Percentiles rank a stretch among this genome's conserved stretches.
Conservation (phyloP, 2,329 filamentous ascomycete genomes). For the Penicillium sp. region DNA sequence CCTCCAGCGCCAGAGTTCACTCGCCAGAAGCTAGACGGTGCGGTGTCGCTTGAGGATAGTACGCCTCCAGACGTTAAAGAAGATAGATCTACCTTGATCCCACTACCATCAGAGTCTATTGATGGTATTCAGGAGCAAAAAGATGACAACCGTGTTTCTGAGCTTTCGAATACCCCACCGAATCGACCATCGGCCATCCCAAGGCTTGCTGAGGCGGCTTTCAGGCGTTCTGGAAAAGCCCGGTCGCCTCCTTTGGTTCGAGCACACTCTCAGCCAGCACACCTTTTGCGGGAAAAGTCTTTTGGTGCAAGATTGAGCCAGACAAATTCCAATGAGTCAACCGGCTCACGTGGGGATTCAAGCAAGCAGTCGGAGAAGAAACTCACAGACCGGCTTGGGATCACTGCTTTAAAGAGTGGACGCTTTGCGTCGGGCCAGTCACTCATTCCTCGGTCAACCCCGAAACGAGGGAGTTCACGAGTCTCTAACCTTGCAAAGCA, state of each 20-base stretch:
- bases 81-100: not conserved
- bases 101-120: conserved; percentile 11
- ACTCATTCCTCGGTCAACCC: conserved; percentile 80
- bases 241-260: conserved; percentile 45
- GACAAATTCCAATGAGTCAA: conserved; percentile 17
- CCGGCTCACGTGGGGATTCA: conserved; percentile 19
- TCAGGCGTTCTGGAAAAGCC: conserved; percentile 32
- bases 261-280: conserved; percentile 47
- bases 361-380: conserved; percentile 60
- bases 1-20: conserved; percentile 6
- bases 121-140: conserved; percentile 2
- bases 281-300: conserved; percentile 27
- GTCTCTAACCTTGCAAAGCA: conserved; percentile 91
- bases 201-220: conserved; percentile 32
- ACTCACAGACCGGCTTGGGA: conserved; percentile 64
- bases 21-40: conserved; percentile 3
- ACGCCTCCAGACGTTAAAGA: conserved; percentile 1
- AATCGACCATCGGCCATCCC: conserved; percentile 36
- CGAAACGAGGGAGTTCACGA: conserved; percentile 62
- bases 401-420: conserved; percentile 57
- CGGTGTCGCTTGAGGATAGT: conserved; percentile 4
- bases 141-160: conserved; percentile 8
- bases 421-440: conserved; percentile 53
- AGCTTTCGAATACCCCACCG: conserved; percentile 20
- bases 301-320: conserved; percentile 20